These are phyloP conservation scores for Boletus rubescentipes DNA, from an alignment of 768 basidiomycete species.

Conservation along the genomic window DNA sequence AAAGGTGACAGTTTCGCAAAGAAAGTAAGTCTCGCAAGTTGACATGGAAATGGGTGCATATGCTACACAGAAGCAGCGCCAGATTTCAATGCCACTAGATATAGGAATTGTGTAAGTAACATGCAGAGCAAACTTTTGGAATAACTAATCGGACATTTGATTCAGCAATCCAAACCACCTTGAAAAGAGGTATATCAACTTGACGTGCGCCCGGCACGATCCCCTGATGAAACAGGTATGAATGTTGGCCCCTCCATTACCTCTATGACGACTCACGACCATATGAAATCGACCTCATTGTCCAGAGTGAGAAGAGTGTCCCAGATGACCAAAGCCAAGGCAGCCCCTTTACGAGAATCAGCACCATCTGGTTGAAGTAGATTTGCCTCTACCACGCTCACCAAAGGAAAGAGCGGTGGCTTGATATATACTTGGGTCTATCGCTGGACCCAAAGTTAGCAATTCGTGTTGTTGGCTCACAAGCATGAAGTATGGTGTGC, in stretches of 20 bases:
- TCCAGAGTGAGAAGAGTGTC: slow-evolving; percentile 18
- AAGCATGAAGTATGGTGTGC: slow-evolving; percentile 1
- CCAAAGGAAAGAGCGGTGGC: slow-evolving; percentile 7
- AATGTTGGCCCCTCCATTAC: neutral
- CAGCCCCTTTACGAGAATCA: slow-evolving; percentile 9
- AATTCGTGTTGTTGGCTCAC: neutral
- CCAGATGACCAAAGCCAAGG: slow-evolving; percentile 13
- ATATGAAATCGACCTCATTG: slow-evolving; percentile 18
- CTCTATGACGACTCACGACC: slow-evolving; percentile 18
- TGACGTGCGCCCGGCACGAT: slow-evolving; percentile 7
- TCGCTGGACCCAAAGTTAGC: neutral
- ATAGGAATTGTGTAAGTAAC: neutral
- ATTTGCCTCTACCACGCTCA: neutral
- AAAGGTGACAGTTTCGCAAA: neutral
- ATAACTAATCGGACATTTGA: slow-evolving; percentile 7
- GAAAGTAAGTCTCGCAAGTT: slow-evolving; percentile 3
- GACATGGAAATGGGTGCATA: neutral
- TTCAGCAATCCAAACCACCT: slow-evolving; percentile 25
- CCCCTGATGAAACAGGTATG: slow-evolving; percentile 1
- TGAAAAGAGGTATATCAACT: slow-evolving; percentile 22
- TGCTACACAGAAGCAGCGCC: neutral
- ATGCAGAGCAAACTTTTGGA: neutral
- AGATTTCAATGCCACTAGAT: slow-evolving; percentile 3
- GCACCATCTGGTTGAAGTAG: neutral
- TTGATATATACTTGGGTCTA: slow-evolving; percentile 1